Conservation (phyloP, 495 filamentous ascomycete genomes). For the Hyphodiscus hymeniophilus region DNA sequence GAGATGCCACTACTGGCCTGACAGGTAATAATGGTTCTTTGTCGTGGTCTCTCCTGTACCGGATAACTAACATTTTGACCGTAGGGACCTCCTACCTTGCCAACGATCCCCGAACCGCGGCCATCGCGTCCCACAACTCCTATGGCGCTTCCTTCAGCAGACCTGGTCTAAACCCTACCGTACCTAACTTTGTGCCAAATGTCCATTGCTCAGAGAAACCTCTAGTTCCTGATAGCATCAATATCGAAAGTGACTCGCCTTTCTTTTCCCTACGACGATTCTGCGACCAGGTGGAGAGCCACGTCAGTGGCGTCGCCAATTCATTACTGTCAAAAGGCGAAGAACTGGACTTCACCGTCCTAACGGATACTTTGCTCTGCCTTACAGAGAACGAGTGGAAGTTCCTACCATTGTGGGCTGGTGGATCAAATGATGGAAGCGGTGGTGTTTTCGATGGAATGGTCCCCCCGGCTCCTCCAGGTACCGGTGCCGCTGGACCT, state of each 20-base stretch:
- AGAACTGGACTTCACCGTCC: not conserved
- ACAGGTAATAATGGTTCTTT: too few species aligned
- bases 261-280: constrained; percentile 1
- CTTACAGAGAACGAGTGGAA: constrained; percentile 41
- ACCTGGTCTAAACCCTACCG: too few species aligned
- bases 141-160: too few species aligned
- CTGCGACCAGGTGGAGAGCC: not conserved
- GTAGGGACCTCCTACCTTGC: too few species aligned
- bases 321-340: not conserved
- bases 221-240: not conserved
- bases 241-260: not conserved
- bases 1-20: too few species aligned
- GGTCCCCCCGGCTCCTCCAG: constrained; percentile 31
- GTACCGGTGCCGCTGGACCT: constrained; percentile 35
- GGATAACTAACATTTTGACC: too few species aligned
- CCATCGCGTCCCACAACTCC: too few species aligned
- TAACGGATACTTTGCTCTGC: constrained; percentile 34
- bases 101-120: too few species aligned
- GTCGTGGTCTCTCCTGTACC: too few species aligned
- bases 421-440: constrained; percentile 44
- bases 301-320: not conserved
- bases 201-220: not conserved
- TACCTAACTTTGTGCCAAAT: too few species aligned
- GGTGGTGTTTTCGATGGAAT: constrained; percentile 42
- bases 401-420: constrained; percentile 48